phyloP scores from a whole-genome alignment of 768 basidiomycete species.

The Candolleomyces aberdarensis region DNA sequence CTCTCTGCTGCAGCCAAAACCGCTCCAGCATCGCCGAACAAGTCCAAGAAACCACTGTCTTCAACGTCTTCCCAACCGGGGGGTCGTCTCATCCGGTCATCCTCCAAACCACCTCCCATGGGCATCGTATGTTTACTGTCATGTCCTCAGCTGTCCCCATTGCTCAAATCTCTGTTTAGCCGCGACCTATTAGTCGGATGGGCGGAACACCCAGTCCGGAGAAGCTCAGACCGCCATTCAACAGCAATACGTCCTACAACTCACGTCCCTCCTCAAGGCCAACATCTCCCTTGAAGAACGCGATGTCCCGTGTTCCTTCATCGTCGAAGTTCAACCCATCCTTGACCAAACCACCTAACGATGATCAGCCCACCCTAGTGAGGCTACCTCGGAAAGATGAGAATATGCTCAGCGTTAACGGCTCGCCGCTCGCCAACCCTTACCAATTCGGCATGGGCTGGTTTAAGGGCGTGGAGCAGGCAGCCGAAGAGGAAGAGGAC shows the following conservation, averaged over 20 bases:
- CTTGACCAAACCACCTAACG: slow-evolving; percentile 47
- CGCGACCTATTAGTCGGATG: slow-evolving; percentile 31
- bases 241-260: slow-evolving; percentile 27
- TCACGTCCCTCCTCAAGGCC: slow-evolving; percentile 37
- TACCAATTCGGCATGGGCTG: slow-evolving; percentile 63
- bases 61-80: slow-evolving; percentile 44
- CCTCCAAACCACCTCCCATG: slow-evolving; percentile 34
- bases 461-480: slow-evolving; percentile 45
- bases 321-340: slow-evolving; percentile 70
- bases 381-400: slow-evolving; percentile 74
- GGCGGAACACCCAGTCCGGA: slow-evolving; percentile 43
- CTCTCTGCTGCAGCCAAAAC: slow-evolving; percentile 23
- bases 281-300: slow-evolving; percentile 51
- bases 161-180: slow-evolving; percentile 16
- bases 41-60: slow-evolving; percentile 44
- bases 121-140: slow-evolving; percentile 28
- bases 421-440: slow-evolving; percentile 79
- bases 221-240: slow-evolving; percentile 46
- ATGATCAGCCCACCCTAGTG: slow-evolving; percentile 36
- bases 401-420: slow-evolving; percentile 77
- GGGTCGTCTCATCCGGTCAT: slow-evolving; percentile 38
- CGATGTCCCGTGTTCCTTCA: slow-evolving; percentile 49
- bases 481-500: slow-evolving; percentile 30
- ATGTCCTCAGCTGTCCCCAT: not conserved
- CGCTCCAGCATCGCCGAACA: slow-evolving; percentile 51